Percentiles rank a stretch among this genome's conserved stretches.
Evolutionary conservation across 202 grass and related monocot species (phyloP).

Genomic region (Zizania palustris): DNA sequence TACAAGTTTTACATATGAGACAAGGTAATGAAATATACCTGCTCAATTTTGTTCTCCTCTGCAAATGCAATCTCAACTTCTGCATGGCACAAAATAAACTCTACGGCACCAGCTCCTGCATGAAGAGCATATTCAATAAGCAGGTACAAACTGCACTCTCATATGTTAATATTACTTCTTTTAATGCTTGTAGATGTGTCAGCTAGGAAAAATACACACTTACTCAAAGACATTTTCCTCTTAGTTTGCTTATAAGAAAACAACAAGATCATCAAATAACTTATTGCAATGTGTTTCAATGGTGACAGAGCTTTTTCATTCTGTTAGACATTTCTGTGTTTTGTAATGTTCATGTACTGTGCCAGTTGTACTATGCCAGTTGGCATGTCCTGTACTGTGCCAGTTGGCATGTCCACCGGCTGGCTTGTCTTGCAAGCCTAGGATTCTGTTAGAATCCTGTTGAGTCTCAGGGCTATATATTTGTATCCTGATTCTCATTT

Average conservation of each 20-base stretch:
- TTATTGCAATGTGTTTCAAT: conserved; percentile 5
- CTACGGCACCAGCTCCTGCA: conserved; percentile 84
- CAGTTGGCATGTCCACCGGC: no score
- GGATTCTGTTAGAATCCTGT: no score
- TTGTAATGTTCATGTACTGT: no score
- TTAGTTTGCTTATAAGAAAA: conserved; percentile 25
- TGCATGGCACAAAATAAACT: conserved; percentile 95
- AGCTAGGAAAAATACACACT: neutral
- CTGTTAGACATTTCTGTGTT: no score
- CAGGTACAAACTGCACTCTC: conserved; percentile 28
- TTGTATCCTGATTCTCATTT: no score
- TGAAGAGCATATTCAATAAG: conserved; percentile 39
- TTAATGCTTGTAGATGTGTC: neutral
- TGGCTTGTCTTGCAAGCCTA: no score
- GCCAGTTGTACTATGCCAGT: no score
- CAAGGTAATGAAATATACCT: conserved; percentile 54
- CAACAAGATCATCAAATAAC: conserved; percentile 8
- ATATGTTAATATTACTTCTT: neutral
- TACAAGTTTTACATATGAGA: conserved; percentile 28
- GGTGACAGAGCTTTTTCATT: neutral
- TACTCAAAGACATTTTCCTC: conserved; percentile 6
- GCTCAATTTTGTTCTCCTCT: conserved; percentile 84
- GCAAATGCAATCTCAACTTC: conserved; percentile 91
- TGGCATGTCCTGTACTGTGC: no score
- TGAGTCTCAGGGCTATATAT: no score